Evolutionary conservation across 2,329 filamentous ascomycete species (phyloP), one percentile per base, ranked within the genome.

Genomic region (Parafenestella ontariensis): DNA sequence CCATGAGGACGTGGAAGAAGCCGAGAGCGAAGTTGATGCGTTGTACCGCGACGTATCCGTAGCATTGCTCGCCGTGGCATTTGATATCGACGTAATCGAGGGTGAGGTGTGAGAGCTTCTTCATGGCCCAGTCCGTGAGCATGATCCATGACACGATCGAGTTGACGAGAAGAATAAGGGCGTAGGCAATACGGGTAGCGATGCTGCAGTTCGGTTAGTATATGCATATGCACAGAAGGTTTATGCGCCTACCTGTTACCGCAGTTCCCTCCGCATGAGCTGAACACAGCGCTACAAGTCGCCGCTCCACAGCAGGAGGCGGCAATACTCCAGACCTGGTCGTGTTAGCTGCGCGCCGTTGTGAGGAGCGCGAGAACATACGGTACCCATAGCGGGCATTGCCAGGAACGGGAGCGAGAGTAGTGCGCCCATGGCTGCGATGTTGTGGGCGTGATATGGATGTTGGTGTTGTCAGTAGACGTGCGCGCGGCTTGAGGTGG

Each of bases 111-210:
- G 98, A 88, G 5, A 99, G 83, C 76, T 98, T 98, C 70, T 96
- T 91, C 73, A 99, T 91, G 29, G 95, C 95, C 95, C 95, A 99
- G 48, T 92, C 91, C 20, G 95, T 99, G 79, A 99, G 92, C 92
- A 98, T 96, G 66, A 99, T 91, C 95, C 95, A 99, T 31, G 95
- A 94, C 46, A 98, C 76, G 62, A 98, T 96, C 54, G 94, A 97
- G 83, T 99, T 99, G 77, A 98, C 80, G 64, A 99, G 87, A 50
- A 99, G 90, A 59, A 99, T 89, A 71, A 98, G 86, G 61, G 95
- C 93, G 76, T 96, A 97, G 71, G 91, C 94, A 79, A 98, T 96
- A 81, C 95, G 91, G 65, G 95, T 99, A 52, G 93, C 93, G 79
- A 98, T 93, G 79, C 92, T 96, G 65, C 39, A 39, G 33, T 43